A percentile compares a stretch with the other conserved stretches of the same genome.
phyloP scores from a whole-genome alignment of 192 early-diverging fungal species.

The Funneliformis mosseae region DNA sequence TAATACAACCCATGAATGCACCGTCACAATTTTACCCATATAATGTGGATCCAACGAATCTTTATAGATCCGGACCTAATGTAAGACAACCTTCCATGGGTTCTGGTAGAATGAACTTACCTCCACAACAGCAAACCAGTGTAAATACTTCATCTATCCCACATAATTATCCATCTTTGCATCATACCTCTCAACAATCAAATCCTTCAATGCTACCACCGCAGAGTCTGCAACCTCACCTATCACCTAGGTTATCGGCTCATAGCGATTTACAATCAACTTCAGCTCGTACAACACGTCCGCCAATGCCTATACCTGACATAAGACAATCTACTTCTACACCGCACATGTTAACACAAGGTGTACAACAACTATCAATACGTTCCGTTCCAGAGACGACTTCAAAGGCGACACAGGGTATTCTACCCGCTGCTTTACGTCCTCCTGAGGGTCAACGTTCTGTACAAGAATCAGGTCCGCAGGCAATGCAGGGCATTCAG shows the following conservation, averaged over 20 bases:
- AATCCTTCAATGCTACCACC: neutral
- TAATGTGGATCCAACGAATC: neutral
- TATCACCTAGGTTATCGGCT: neutral
- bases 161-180: neutral
- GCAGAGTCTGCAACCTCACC: neutral
- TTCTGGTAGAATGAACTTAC: neutral
- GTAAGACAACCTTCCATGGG: neutral
- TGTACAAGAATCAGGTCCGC: neutral
- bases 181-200: constrained; percentile 8
- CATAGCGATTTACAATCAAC: neutral
- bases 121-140: constrained; percentile 1
- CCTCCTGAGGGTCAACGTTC: neutral
- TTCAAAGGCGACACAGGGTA: neutral
- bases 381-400: neutral
- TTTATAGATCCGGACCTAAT: neutral
- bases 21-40: neutral
- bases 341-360: neutral
- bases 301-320: neutral
- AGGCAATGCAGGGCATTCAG: neutral
- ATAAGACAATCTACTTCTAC: neutral
- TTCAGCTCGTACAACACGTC: neutral
- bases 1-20: neutral
- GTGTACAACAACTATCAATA: neutral
- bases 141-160: constrained; percentile 6
- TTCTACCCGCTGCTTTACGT: neutral